These are phyloP conservation scores for Pichia sp. DNA, from an alignment of 1,139 yeast species.

Conservation along the genomic window DNA sequence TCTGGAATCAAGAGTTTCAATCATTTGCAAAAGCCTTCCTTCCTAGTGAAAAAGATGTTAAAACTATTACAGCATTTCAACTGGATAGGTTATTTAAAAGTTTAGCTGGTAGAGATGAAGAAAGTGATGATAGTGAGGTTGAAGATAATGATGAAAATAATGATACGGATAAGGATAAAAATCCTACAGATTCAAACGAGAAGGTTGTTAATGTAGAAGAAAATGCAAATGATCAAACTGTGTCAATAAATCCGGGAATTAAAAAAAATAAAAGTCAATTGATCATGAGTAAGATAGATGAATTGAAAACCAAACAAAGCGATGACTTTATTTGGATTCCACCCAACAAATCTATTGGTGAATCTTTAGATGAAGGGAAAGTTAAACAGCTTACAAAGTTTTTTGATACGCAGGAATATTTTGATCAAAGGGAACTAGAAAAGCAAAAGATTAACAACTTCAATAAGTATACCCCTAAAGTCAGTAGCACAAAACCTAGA, in stretches of 20 bases:
- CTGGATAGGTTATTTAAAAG: constrained; percentile 59
- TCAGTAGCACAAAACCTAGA: constrained; percentile 74
- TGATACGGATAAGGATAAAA: constrained; percentile 13
- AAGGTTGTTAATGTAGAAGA: background rate
- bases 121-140: constrained; percentile 12
- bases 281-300: constrained; percentile 24
- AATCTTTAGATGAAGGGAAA: constrained; percentile 30
- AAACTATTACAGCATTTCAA: constrained; percentile 85
- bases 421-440: constrained; percentile 74
- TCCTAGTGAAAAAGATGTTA: constrained; percentile 91
- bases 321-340: constrained; percentile 8
- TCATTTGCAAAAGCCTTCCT: constrained; percentile 74
- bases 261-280: constrained; percentile 20
- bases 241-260: constrained; percentile 4
- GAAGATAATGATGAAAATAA: constrained; percentile 9
- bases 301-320: constrained; percentile 18
- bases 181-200: background rate
- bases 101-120: constrained; percentile 12
- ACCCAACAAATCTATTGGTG: constrained; percentile 4
- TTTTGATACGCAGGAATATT: constrained; percentile 80
- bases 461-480: constrained; percentile 69
- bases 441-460: constrained; percentile 50
- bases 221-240: background rate
- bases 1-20: constrained; percentile 81
- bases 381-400: constrained; percentile 62